phyloP scores from a whole-genome alignment of 1,284 basidiomycete species.

The Ustilago shanxiensis region DNA sequence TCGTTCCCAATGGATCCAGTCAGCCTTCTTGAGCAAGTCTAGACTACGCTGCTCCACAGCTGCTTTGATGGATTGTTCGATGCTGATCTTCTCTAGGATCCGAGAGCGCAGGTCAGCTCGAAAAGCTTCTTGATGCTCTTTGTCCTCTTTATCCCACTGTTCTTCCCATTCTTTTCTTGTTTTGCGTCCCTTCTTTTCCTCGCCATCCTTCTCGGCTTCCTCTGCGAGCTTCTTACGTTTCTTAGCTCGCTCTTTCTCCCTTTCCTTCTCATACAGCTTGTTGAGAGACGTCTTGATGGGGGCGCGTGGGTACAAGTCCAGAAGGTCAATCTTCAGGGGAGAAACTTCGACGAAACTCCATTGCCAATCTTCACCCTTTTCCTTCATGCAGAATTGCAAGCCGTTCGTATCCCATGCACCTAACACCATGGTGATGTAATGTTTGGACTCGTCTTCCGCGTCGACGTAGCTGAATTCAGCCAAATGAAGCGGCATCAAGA shows the following conservation, averaged over 20 bases:
- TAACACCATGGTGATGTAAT: constrained; percentile 33
- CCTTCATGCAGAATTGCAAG: constrained; percentile 39
- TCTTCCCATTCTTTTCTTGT: constrained; percentile 21
- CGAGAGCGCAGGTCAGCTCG: constrained; percentile 16
- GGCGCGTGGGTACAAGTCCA: constrained; percentile 36
- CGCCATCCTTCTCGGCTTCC: constrained; percentile 1
- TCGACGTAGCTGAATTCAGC: constrained; percentile 39
- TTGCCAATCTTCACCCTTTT: constrained; percentile 39
- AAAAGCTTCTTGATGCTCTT: constrained; percentile 9
- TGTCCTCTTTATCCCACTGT: constrained; percentile 6
- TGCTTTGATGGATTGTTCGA: constrained; percentile 26
- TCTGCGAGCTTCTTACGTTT: constrained; percentile 3
- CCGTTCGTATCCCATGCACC: constrained; percentile 44
- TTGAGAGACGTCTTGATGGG: constrained; percentile 34
- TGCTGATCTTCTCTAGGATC: constrained; percentile 30
- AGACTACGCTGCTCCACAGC: constrained; percentile 27
- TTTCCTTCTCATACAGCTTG: constrained; percentile 28
- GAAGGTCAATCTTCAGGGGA: constrained; percentile 22
- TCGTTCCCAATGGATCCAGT: constrained; percentile 40
- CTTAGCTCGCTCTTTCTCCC: constrained; percentile 14
- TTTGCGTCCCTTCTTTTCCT: background rate
- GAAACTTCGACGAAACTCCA: constrained; percentile 9
- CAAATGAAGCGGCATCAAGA: constrained; percentile 50
- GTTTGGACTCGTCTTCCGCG: constrained; percentile 6
- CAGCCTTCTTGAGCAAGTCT: constrained; percentile 26